Percentiles rank a stretch among this genome's conserved stretches.
Conservation (phyloP, 371 early-diverging fungal species). For the Mortierella sp. region DNA sequence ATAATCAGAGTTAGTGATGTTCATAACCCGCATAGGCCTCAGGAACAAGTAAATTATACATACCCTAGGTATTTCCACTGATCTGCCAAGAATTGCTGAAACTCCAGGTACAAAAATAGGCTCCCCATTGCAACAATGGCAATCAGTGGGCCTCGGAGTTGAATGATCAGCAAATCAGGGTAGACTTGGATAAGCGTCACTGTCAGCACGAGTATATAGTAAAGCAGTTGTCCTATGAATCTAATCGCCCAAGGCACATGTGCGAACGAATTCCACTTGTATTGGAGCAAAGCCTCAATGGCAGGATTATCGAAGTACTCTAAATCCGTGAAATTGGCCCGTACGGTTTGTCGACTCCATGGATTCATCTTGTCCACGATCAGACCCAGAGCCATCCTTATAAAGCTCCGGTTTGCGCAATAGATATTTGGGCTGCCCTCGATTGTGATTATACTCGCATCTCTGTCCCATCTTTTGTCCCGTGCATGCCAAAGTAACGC, state of each 20-base stretch:
- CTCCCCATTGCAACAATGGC: conserved; percentile 11
- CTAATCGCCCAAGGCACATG: conserved; percentile 12
- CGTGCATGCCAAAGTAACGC: conserved; percentile 21
- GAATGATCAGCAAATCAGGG: neutral
- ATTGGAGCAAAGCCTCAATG: conserved; percentile 21
- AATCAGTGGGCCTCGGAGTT: conserved; percentile 1
- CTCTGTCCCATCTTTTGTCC: neutral
- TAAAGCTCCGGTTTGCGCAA: neutral
- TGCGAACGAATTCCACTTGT: conserved; percentile 31
- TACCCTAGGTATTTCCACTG: conserved; percentile 17
- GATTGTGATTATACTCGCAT: neutral
- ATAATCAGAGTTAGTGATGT: no score
- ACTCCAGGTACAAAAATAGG: conserved; percentile 22
- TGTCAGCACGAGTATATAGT: conserved; percentile 16
- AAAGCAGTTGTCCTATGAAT: conserved; percentile 9
- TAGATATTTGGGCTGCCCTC: neutral
- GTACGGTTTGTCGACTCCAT: conserved; percentile 10
- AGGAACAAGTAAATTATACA: neutral
- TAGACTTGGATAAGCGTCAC: conserved; percentile 21
- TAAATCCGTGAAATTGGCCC: conserved; percentile 17
- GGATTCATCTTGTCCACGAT: conserved; percentile 16
- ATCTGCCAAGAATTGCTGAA: conserved; percentile 23
- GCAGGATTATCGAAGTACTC: conserved; percentile 33
- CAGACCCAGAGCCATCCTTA: neutral
- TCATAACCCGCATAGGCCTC: no score